Percentiles rank a stretch among this genome's conserved stretches.
Conservation (phyloP, 169 alveolate species). For the Amoebophrya sp. region DNA sequence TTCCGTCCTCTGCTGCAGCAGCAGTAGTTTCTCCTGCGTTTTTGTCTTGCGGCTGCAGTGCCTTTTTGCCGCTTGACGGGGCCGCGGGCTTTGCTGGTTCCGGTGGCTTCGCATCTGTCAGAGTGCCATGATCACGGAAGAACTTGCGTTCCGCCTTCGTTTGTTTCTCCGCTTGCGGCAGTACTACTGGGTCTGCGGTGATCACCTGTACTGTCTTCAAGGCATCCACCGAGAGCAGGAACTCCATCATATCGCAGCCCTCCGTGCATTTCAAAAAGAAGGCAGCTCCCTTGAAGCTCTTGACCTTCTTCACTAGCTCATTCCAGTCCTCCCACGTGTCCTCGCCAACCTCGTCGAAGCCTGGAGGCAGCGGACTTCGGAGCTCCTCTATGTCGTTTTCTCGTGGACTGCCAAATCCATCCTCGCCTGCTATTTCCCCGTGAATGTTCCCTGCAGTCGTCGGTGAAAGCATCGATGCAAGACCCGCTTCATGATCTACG, state of each 20-base stretch:
- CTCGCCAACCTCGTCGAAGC: background rate
- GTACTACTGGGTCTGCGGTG: background rate
- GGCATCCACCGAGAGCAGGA: background rate
- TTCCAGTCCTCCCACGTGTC: constrained; percentile 3
- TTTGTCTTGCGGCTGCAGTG: background rate
- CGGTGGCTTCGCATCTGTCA: background rate
- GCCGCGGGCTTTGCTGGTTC: background rate
- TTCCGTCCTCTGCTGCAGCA: background rate
- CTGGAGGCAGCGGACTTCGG: background rate
- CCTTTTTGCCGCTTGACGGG: background rate
- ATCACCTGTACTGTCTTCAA: background rate
- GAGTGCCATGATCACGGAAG: background rate
- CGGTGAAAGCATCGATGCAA: background rate
- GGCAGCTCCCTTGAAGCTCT: background rate
- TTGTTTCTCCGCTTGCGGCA: background rate
- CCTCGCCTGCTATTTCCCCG: no score
- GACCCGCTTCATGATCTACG: no score
- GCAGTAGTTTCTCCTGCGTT: no score
- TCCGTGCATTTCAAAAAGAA: background rate
- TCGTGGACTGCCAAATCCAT: background rate
- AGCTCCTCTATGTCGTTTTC: background rate
- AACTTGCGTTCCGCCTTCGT: background rate
- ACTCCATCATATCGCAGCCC: constrained; percentile 8
- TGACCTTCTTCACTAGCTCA: background rate
- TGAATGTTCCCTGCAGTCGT: background rate